Conservation (phyloP, 495 filamentous ascomycete genomes). For the Evansstolkia leycettana region DNA sequence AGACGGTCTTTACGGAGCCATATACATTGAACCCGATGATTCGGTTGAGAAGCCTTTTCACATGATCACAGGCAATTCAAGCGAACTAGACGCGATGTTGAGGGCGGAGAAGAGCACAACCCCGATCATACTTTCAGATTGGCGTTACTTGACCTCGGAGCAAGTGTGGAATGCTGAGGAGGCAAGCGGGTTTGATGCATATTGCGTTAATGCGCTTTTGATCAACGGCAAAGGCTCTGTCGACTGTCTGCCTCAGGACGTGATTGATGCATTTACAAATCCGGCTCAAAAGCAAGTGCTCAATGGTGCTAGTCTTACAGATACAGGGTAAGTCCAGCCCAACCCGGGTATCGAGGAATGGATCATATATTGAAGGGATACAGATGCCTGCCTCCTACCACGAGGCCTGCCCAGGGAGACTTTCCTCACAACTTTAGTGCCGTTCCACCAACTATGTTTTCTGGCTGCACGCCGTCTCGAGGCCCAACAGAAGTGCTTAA, state of each 20-base stretch:
- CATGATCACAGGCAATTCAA: conserved; percentile 27
- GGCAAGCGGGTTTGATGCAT: conserved; percentile 25
- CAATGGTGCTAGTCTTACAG: conserved; percentile 25
- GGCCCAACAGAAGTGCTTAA: conserved; percentile 15
- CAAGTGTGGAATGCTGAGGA: conserved; percentile 28
- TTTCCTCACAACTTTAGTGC: conserved; percentile 13
- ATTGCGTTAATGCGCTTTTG: conserved; percentile 37
- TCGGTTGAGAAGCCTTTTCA: conserved; percentile 29
- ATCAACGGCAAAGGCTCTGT: conserved; percentile 45
- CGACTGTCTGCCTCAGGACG: conserved; percentile 25
- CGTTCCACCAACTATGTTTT: conserved; percentile 12
- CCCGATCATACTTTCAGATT: conserved; percentile 42
- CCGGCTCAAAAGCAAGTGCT: conserved; percentile 11
- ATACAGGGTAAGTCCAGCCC: conserved; percentile 31
- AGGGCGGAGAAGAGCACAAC: conserved; percentile 29
- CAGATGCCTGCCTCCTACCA: conserved; percentile 14
- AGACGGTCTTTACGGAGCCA: conserved; percentile 43
- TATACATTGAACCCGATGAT: conserved; percentile 27
- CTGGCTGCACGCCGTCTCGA: conserved; percentile 20
- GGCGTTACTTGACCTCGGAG: conserved; percentile 37
- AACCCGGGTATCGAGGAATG: no score
- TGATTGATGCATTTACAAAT: conserved; percentile 24
- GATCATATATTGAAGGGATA: no score
- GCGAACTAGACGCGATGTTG: conserved; percentile 29
- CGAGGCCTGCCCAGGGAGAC: conserved; percentile 6